Conservation (phyloP, 331 rosid genomes). For the Quercus lobata region DNA sequence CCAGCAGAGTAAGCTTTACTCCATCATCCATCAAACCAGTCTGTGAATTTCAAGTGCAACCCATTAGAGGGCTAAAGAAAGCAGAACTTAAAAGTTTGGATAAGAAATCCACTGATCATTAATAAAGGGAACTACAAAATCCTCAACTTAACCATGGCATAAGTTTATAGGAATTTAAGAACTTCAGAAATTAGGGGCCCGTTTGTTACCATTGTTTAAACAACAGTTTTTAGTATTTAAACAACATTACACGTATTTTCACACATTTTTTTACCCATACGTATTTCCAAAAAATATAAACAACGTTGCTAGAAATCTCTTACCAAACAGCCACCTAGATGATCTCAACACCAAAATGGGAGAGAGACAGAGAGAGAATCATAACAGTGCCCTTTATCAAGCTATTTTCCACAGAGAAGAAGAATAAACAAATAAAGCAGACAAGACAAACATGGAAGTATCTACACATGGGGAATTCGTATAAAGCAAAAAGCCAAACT, state of each 20-base stretch:
- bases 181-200: neutral
- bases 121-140: too few species aligned
- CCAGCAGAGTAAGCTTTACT: constrained; percentile 57
- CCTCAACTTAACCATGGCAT: too few species aligned
- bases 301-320: too few species aligned
- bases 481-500: neutral
- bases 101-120: neutral
- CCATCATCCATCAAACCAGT: constrained; percentile 80
- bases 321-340: neutral
- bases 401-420: neutral
- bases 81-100: neutral
- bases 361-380: neutral
- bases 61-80: constrained; percentile 5
- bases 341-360: neutral
- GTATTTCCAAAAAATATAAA: too few species aligned
- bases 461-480: neutral
- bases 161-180: too few species aligned
- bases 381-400: neutral
- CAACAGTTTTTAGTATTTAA: too few species aligned
- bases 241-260: too few species aligned
- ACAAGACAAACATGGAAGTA: neutral
- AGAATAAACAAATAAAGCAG: neutral
- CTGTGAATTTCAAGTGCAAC: constrained; percentile 40
- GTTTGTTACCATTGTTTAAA: too few species aligned
- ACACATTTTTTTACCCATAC: too few species aligned